These are phyloP conservation scores for Atkinsonella texensis DNA, from an alignment of 2,329 filamentous ascomycete genomes.

Conservation along the genomic window DNA sequence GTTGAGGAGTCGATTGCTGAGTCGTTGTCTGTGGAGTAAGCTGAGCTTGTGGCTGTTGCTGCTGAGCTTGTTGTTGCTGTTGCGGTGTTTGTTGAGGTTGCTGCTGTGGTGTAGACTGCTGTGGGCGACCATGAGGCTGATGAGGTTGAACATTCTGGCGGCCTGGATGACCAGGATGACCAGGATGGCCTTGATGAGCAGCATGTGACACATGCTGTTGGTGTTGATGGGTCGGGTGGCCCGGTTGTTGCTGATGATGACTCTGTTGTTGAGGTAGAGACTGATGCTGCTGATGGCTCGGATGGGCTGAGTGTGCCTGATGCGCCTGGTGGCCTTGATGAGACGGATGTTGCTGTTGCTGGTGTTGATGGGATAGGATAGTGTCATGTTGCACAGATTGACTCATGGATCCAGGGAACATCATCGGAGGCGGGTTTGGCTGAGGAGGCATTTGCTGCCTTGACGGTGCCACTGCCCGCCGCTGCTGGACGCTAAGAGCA, in stretches of 20 bases:
- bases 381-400: slow-evolving; percentile 31
- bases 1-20: slow-evolving; percentile 11
- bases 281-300: slow-evolving; percentile 18
- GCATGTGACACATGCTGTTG: slow-evolving; percentile 15
- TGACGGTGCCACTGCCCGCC: slow-evolving; percentile 29
- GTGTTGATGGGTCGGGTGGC: slow-evolving; percentile 15
- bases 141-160: slow-evolving; percentile 15
- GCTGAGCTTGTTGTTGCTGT: slow-evolving; percentile 14
- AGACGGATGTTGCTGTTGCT: slow-evolving; percentile 23
- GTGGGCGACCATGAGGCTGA: slow-evolving; percentile 14
- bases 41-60: slow-evolving; percentile 16
- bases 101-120: slow-evolving; percentile 16
- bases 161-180: slow-evolving; percentile 11
- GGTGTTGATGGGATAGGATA: slow-evolving; percentile 31
- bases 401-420: slow-evolving; percentile 25
- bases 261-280: slow-evolving; percentile 17
- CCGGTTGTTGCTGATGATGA: slow-evolving; percentile 15
- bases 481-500: slow-evolving; percentile 31
- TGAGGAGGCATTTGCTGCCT: slow-evolving; percentile 34
- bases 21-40: slow-evolving; percentile 6
- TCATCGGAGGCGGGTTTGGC: slow-evolving; percentile 24
- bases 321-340: slow-evolving; percentile 22
- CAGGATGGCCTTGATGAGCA: slow-evolving; percentile 13
- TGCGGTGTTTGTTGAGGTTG: slow-evolving; percentile 15
- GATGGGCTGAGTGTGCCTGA: slow-evolving; percentile 15